phyloP scores from a whole-genome alignment of 306 rosid genomes.

The Fagus crenata region DNA sequence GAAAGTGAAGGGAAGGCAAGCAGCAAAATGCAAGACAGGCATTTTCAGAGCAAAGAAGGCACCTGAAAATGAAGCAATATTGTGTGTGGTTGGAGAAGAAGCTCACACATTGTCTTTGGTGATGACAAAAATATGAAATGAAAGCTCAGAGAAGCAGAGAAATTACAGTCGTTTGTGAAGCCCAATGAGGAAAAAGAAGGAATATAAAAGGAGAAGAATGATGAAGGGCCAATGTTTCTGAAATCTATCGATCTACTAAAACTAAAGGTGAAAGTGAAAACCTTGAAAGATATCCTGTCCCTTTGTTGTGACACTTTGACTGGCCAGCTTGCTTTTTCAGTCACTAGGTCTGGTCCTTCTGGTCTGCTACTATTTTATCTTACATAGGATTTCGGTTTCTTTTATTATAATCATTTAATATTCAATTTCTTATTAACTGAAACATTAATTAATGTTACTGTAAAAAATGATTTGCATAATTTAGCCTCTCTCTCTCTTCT shows the following conservation, averaged over 20 bases:
- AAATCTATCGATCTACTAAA: background rate
- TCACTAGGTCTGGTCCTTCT: background rate
- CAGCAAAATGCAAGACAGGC: conserved; percentile 29
- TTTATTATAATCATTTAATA: background rate
- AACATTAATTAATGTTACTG: no score
- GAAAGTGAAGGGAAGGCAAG: conserved; percentile 31
- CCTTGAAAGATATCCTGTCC: conserved; percentile 38
- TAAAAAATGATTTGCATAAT: no score
- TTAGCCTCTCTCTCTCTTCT: no score
- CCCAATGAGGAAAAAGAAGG: conserved; percentile 33
- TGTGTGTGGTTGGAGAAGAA: conserved; percentile 39
- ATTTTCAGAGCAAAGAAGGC: conserved; percentile 34
- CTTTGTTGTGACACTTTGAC: conserved; percentile 35
- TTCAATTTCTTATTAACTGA: no score
- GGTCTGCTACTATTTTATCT: background rate
- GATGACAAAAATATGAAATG: conserved; percentile 39
- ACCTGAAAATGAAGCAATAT: conserved; percentile 32
- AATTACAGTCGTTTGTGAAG: conserved; percentile 38
- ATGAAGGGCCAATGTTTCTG: background rate
- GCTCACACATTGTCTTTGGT: conserved; percentile 49
- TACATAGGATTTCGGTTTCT: background rate
- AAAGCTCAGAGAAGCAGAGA: conserved; percentile 44
- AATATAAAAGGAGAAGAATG: background rate
- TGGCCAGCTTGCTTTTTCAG: conserved; percentile 2
- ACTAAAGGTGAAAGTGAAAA: conserved; percentile 29